These are phyloP conservation scores for Capsicum chinense DNA, from an alignment of 257 asterid genomes.

Conservation along the genomic window DNA sequence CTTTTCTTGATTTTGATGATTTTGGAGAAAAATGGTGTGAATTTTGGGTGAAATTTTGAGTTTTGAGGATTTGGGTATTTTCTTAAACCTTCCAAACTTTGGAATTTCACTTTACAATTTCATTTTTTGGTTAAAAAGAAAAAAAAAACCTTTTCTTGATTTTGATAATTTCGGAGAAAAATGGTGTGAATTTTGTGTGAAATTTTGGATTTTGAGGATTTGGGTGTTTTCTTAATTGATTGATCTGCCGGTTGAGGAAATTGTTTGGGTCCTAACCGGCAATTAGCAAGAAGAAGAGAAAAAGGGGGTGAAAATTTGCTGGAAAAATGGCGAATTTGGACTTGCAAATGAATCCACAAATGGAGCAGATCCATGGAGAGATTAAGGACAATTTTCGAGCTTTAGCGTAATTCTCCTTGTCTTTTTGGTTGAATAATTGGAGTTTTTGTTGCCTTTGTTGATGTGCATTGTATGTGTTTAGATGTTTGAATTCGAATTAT, in stretches of 20 bases:
- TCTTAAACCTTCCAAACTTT: neutral
- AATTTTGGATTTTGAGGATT: conserved; percentile 10
- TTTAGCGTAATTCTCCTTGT: conserved; percentile 59
- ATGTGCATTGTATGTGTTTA: no score
- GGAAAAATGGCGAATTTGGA: conserved; percentile 49
- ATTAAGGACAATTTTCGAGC: conserved; percentile 84
- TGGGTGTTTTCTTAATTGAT: conserved; percentile 17
- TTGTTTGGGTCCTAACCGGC: conserved; percentile 29
- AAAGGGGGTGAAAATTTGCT: neutral
- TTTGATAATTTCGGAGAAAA: neutral
- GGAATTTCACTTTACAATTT: neutral
- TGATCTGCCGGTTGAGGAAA: conserved; percentile 37
- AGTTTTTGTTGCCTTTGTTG: neutral
- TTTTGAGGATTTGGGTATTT: conserved; percentile 28
- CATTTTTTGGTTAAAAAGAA: neutral
- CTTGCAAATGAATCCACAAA: conserved; percentile 83
- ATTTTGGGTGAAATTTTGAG: neutral
- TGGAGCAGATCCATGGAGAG: conserved; percentile 98
- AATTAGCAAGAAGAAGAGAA: conserved; percentile 3
- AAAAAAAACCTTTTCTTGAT: neutral
- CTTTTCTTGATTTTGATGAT: neutral
- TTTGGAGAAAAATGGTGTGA: conserved; percentile 12
- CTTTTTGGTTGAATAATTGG: conserved; percentile 23
- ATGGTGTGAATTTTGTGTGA: conserved; percentile 24
- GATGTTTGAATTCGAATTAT: no score